phyloP scores from a whole-genome alignment of 129 eudicot genomes.

The Lactuca saligna region DNA sequence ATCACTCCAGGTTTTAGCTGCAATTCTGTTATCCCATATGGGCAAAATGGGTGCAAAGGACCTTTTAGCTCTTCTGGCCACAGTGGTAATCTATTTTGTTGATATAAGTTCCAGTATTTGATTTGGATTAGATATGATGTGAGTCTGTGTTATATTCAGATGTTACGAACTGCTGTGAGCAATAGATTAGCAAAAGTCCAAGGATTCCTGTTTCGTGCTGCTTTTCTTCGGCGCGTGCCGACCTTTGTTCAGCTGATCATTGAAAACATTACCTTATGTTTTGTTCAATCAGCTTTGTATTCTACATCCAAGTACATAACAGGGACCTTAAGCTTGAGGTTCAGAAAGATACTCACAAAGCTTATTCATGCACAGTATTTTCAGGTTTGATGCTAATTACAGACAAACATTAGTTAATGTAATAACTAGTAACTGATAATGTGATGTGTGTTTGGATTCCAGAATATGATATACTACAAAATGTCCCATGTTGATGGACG shows the following conservation, averaged over 20 bases:
- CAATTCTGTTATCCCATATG: constrained; percentile 87
- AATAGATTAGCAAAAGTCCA: constrained; percentile 98
- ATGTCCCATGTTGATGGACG: constrained; percentile 98
- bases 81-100: constrained; percentile 67
- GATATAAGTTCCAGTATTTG: constrained; percentile 4
- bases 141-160: constrained; percentile 53
- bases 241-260: constrained; percentile 78
- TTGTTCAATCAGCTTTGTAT: constrained; percentile 81
- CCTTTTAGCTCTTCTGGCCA: constrained; percentile 72
- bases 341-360: constrained; percentile 89
- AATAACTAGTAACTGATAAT: too few relatives aligned
- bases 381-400: constrained; percentile 48
- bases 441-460: constrained; percentile 33
- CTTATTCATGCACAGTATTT: constrained; percentile 89
- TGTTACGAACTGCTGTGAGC: constrained; percentile 93
- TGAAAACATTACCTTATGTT: constrained; percentile 85
- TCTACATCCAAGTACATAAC: constrained; percentile 96
- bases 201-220: constrained; percentile 96
- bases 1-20: constrained; percentile 92
- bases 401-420: too few relatives aligned
- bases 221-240: constrained; percentile 98
- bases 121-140: constrained; percentile 2
- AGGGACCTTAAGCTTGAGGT: constrained; percentile 94
- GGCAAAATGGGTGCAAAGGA: constrained; percentile 78
- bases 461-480: constrained; percentile 99